Percentiles rank a stretch among this genome's conserved stretches.
Conservation (phyloP, 164 flowering plant species). For the Buxus sempervirens region DNA sequence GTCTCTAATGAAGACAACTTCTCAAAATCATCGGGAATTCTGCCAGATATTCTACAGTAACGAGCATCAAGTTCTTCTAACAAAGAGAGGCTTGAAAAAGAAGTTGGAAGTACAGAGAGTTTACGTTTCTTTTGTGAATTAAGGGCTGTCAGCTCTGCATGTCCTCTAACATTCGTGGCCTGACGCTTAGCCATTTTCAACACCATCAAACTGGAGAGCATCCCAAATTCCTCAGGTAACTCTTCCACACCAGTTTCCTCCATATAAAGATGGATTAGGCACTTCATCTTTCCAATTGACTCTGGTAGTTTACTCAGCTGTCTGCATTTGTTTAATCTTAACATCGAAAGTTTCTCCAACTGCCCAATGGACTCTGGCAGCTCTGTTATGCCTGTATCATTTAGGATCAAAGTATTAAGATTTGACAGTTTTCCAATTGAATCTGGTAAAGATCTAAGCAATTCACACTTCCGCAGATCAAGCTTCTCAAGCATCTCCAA, state of each 20-base stretch:
- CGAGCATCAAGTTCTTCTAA: conserved; percentile 32
- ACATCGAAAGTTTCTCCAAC: conserved; percentile 28
- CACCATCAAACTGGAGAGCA: conserved; percentile 8
- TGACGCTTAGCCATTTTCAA: conserved; percentile 9
- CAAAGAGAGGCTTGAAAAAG: conserved; percentile 33
- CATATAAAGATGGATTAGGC: conserved; percentile 21
- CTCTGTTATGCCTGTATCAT: conserved; percentile 17
- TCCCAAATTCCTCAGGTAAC: conserved; percentile 36
- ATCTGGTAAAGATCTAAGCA: conserved; percentile 26
- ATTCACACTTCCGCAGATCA: conserved; percentile 25
- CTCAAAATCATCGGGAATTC: conserved; percentile 40
- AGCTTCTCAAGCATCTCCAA: conserved; percentile 33
- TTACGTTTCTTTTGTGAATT: conserved; percentile 6
- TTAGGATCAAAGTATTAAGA: conserved; percentile 19
- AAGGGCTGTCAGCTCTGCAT: background rate
- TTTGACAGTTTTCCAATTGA: conserved; percentile 24
- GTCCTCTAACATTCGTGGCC: background rate
- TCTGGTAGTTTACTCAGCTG: conserved; percentile 28
- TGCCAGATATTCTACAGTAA: conserved; percentile 35
- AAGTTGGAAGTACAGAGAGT: conserved; percentile 21
- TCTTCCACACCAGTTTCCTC: conserved; percentile 28
- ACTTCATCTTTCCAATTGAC: conserved; percentile 35
- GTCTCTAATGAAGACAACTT: conserved; percentile 32
- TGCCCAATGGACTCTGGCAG: conserved; percentile 45
- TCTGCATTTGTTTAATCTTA: conserved; percentile 30